Evolutionary conservation across 2,329 filamentous ascomycete species (phyloP).

Genomic region (Helotiales sp.): DNA sequence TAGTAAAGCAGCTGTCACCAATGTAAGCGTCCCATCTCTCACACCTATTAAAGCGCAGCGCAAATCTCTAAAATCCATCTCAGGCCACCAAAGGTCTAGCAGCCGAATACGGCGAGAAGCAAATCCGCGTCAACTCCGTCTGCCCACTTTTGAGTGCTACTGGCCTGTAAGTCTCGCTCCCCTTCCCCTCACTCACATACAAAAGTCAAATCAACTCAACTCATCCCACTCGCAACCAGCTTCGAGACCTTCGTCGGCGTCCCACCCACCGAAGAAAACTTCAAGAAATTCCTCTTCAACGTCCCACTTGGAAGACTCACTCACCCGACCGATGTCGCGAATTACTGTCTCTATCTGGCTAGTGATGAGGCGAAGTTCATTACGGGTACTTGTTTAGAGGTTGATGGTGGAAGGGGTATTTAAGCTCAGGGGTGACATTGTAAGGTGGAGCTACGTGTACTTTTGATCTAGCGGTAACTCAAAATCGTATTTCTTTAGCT

Average conservation of each 20-base stretch:
- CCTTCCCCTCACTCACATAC: not conserved
- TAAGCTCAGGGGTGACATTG: conserved; percentile 17
- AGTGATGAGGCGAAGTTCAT: conserved; percentile 75
- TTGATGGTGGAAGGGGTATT: conserved; percentile 58
- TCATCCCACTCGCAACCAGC: conserved; percentile 19
- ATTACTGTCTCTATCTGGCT: conserved; percentile 71
- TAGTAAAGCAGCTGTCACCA: conserved; percentile 68
- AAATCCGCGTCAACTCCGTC: conserved; percentile 75
- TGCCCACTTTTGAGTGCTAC: conserved; percentile 72
- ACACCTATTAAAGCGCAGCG: no score
- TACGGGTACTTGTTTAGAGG: conserved; percentile 72
- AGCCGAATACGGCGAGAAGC: conserved; percentile 72
- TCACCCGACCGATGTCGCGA: conserved; percentile 69
- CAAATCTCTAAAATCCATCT: conserved; percentile 8
- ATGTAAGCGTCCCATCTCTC: conserved; percentile 46
- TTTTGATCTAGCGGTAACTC: no score
- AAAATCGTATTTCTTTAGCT: no score
- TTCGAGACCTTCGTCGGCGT: conserved; percentile 59
- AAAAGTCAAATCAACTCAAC: no score
- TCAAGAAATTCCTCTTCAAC: conserved; percentile 57
- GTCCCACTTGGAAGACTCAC: conserved; percentile 61
- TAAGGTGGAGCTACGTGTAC: no score
- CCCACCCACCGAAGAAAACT: conserved; percentile 65
- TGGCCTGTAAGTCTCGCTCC: conserved; percentile 50
- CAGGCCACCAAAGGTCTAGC: conserved; percentile 69